phyloP scores from a whole-genome alignment of 1,284 basidiomycete genomes.

The Trametes hirsuta region DNA sequence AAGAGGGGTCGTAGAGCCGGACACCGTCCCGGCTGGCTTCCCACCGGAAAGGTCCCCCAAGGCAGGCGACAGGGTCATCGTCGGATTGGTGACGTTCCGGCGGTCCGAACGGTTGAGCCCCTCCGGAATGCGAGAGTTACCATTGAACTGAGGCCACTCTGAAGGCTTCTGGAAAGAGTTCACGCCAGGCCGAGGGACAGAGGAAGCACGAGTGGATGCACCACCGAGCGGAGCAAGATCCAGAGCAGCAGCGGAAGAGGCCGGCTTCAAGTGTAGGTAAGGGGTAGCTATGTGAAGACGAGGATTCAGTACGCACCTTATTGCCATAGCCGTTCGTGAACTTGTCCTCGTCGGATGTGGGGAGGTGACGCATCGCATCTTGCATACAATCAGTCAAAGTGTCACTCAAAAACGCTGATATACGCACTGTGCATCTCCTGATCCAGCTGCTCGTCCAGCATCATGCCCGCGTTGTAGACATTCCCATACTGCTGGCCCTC shows the following conservation, averaged over 20 bases:
- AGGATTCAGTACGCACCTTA: constrained; percentile 55
- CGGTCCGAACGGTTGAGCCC: constrained; percentile 58
- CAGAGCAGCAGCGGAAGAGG: constrained; percentile 89
- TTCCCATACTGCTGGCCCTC: constrained; percentile 59
- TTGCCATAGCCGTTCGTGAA: constrained; percentile 60
- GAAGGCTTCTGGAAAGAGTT: constrained; percentile 76
- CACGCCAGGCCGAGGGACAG: constrained; percentile 28
- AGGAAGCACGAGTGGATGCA: constrained; percentile 60
- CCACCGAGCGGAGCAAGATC: constrained; percentile 83
- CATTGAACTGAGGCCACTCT: constrained; percentile 92
- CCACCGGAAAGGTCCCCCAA: constrained; percentile 49
- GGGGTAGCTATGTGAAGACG: neutral
- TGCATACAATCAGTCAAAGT: constrained; percentile 38
- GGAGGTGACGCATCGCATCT: constrained; percentile 89
- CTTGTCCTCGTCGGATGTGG: constrained; percentile 92
- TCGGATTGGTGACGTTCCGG: constrained; percentile 74
- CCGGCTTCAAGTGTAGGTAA: constrained; percentile 52
- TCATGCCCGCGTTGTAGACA: constrained; percentile 79
- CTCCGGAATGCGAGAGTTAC: constrained; percentile 61
- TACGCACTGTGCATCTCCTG: constrained; percentile 86
- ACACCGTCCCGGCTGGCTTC: constrained; percentile 50
- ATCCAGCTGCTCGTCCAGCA: constrained; percentile 88
- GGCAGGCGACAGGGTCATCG: constrained; percentile 58
- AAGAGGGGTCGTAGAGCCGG: constrained; percentile 66
- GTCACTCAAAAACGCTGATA: constrained; percentile 4